A percentile compares a stretch with the other conserved stretches of the same genome.
Conservation (phyloP, 2,329 filamentous ascomycete species). For the Sclerotinia nivalis region DNA sequence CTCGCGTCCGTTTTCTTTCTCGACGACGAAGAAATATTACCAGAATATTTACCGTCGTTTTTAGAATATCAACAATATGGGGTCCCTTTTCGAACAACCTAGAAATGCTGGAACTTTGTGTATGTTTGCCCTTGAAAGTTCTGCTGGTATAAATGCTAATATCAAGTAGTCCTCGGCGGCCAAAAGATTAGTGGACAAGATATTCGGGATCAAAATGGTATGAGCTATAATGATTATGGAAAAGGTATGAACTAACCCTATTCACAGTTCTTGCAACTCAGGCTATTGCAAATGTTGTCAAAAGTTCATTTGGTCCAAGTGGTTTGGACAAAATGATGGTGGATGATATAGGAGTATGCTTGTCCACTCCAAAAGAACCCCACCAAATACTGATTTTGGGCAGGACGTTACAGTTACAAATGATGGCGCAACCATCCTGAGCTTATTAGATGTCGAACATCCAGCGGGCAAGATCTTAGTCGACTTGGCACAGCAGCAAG, state of each 20-base stretch:
- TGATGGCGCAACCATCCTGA: conserved; percentile 95
- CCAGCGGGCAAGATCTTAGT: conserved; percentile 98
- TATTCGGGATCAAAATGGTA: conserved; percentile 95
- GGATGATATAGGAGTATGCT: conserved; percentile 88
- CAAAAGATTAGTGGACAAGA: conserved; percentile 96
- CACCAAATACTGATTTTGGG: conserved; percentile 31
- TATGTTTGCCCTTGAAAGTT: conserved; percentile 44
- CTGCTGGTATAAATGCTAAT: conserved; percentile 30
- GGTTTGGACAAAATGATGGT: conserved; percentile 99
- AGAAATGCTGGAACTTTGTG: conserved; percentile 89
- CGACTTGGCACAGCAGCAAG: conserved; percentile 95
- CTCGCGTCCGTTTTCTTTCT: conserved; percentile 26
- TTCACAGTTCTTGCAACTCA: conserved; percentile 82
- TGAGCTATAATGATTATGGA: conserved; percentile 37
- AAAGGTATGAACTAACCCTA: conserved; percentile 27
- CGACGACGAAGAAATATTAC: conserved; percentile 21
- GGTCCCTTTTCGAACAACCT: conserved; percentile 93
- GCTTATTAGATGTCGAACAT: conserved; percentile 93
- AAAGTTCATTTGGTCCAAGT: conserved; percentile 96
- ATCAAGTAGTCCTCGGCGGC: conserved; percentile 75
- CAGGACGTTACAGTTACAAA: conserved; percentile 98
- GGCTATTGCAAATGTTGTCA: conserved; percentile 97
- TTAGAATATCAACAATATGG: conserved; percentile 63
- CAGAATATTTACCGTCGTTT: conserved; percentile 4
- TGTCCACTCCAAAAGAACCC: conserved; percentile 19